Conservation (phyloP, 2,329 filamentous ascomycete species). For the Ilyonectria robusta region DNA sequence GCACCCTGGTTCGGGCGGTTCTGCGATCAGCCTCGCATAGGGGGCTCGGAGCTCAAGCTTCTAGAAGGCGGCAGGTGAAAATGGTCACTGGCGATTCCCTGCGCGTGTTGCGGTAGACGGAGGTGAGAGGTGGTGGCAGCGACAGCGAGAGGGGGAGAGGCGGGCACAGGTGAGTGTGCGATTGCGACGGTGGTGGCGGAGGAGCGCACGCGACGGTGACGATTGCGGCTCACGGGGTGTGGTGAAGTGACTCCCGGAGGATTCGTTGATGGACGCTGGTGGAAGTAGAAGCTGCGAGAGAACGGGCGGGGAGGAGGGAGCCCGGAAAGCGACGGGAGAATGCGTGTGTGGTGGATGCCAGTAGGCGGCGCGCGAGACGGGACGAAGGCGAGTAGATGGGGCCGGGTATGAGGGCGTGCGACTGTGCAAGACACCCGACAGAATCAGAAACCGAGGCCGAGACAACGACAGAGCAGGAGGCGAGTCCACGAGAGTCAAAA, state of each 20-base stretch:
- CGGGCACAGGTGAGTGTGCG: background rate
- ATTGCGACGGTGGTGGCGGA: conserved; percentile 17
- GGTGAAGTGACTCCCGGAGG: conserved; percentile 7
- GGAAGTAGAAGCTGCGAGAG: conserved; percentile 20
- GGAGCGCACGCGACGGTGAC: conserved; percentile 12
- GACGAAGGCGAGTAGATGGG: background rate
- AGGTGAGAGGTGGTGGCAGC: conserved; percentile 18
- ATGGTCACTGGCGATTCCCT: conserved; percentile 21
- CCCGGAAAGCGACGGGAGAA: conserved; percentile 29
- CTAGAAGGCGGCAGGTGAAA: conserved; percentile 44
- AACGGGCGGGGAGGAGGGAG: conserved; percentile 28
- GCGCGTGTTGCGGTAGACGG: conserved; percentile 32
- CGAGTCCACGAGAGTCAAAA: conserved; percentile 14
- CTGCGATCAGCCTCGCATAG: conserved; percentile 50
- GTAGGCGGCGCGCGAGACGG: conserved; percentile 22
- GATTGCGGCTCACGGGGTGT: conserved; percentile 9
- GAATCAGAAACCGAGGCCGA: conserved; percentile 11
- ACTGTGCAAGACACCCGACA: conserved; percentile 21
- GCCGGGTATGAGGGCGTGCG: conserved; percentile 4
- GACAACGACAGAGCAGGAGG: conserved; percentile 8
- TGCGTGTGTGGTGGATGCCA: conserved; percentile 18
- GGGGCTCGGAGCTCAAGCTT: conserved; percentile 41
- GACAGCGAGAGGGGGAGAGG: background rate
- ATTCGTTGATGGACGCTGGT: conserved; percentile 8
- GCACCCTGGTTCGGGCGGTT: conserved; percentile 44